Conservation (phyloP, 495 filamentous ascomycete genomes). For the Talaromyces stipitatus region DNA sequence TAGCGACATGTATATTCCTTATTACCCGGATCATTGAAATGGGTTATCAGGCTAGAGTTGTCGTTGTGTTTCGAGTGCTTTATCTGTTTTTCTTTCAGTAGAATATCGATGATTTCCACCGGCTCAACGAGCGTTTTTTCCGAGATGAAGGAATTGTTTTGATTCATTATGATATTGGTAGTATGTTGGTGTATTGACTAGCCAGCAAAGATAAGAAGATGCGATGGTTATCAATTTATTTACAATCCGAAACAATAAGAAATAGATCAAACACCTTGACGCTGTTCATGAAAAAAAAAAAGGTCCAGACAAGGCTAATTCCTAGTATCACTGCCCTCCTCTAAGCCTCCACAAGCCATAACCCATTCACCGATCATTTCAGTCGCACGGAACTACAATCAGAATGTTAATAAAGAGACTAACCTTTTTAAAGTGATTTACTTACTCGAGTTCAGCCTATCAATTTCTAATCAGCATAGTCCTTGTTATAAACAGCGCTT, state of each 20-base stretch:
- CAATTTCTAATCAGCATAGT: neutral
- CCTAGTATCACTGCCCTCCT: neutral
- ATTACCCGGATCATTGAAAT: conserved; percentile 4
- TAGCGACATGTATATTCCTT: conserved; percentile 16
- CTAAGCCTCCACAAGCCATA: conserved; percentile 1
- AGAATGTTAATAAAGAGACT: neutral
- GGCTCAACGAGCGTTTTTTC: neutral
- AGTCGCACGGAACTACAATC: neutral
- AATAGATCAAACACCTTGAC: neutral
- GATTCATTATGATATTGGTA: neutral
- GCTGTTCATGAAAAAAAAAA: neutral
- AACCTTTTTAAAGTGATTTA: no score
- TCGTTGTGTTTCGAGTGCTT: neutral
- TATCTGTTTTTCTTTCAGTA: no score
- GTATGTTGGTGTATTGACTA: no score
- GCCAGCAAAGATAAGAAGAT: neutral
- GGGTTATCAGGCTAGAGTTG: neutral
- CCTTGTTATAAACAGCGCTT: neutral
- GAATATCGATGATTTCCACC: conserved; percentile 2
- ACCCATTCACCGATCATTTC: neutral
- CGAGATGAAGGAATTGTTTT: neutral
- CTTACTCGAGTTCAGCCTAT: conserved; percentile 5
- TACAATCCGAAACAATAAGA: neutral
- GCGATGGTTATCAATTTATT: neutral
- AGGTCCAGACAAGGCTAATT: neutral